phyloP scores from a whole-genome alignment of 352 stramenopile genomes.

The Globisporangium cystogenes region DNA sequence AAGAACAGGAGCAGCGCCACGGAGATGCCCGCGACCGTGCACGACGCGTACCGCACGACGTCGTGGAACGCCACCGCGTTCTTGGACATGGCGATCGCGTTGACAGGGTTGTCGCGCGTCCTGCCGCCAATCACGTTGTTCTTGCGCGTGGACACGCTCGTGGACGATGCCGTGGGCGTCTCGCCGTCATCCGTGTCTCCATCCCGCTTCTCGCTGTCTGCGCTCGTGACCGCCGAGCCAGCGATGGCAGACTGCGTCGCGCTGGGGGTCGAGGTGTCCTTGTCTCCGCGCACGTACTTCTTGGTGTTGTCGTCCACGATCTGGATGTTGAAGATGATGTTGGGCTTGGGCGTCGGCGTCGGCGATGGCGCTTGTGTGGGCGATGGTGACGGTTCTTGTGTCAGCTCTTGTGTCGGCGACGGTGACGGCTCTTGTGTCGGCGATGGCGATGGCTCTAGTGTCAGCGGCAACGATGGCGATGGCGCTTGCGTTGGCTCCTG shows the following conservation, averaged over 20 bases:
- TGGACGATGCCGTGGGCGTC: not conserved
- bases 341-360: constrained; percentile 7
- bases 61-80: constrained; percentile 38
- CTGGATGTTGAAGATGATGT: constrained; percentile 13
- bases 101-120: constrained; percentile 36
- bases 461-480: too few species aligned
- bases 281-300: constrained; percentile 11
- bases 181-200: not conserved
- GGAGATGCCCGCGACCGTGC: constrained; percentile 56
- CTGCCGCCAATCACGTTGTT: constrained; percentile 45
- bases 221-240: not conserved
- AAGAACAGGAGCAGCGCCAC: constrained; percentile 57
- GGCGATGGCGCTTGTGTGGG: not conserved
- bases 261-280: not conserved
- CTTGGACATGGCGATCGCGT: constrained; percentile 35
- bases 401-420: too few species aligned
- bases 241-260: not conserved
- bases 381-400: too few species aligned
- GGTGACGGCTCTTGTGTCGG: too few species aligned
- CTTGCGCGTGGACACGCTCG: not conserved
- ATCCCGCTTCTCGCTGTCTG: not conserved
- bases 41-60: constrained; percentile 39
- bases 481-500: not conserved
- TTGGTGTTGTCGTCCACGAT: constrained; percentile 6
- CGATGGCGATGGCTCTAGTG: too few species aligned